These are phyloP conservation scores for Acmispon strigosus DNA, from an alignment of 306 rosid genomes.

Conservation along the genomic window DNA sequence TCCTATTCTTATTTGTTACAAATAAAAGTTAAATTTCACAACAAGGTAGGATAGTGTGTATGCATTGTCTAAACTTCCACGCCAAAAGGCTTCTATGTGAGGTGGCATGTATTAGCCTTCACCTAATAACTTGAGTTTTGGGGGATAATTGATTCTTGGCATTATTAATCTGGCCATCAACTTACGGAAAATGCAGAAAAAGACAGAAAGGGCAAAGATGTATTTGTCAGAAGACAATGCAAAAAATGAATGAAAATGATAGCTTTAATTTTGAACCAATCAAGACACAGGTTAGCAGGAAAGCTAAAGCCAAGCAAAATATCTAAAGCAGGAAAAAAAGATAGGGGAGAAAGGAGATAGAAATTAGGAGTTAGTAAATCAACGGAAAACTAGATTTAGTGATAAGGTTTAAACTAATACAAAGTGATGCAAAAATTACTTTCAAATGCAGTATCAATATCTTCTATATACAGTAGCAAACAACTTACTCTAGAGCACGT, in stretches of 20 bases:
- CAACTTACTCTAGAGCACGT: constrained; percentile 89
- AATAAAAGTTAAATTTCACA: background rate
- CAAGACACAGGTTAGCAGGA: constrained; percentile 6
- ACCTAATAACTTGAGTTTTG: background rate
- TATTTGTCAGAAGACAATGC: background rate
- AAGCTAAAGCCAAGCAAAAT: background rate
- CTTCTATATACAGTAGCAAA: background rate
- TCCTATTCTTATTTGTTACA: background rate
- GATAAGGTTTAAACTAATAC: background rate
- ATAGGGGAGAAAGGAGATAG: background rate
- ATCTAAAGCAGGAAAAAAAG: background rate
- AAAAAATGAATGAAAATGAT: background rate
- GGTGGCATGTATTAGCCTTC: background rate
- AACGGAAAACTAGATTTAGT: background rate
- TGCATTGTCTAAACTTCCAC: background rate
- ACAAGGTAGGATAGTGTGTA: background rate
- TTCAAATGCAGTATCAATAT: background rate
- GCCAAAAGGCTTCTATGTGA: background rate
- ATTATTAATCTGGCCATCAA: background rate
- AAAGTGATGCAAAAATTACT: background rate
- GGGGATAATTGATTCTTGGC: background rate
- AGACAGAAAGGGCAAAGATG: background rate
- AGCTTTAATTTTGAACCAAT: background rate
- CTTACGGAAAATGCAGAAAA: background rate
- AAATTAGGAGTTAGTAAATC: background rate